Conservation (phyloP, 345 rosid species). For the Citrus glauca region DNA sequence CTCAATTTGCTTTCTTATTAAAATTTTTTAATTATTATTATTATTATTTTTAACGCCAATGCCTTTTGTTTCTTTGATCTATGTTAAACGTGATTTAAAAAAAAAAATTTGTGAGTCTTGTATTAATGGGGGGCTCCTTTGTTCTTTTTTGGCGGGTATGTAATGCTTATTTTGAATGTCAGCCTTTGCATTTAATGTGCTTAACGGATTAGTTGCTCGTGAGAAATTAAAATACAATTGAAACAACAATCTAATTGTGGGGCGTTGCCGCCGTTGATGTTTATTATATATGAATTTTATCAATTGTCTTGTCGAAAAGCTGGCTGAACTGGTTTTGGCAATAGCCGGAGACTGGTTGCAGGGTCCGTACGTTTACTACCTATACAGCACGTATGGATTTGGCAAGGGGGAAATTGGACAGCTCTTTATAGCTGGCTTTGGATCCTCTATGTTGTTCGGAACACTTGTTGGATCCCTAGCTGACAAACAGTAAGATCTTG, state of each 20-base stretch:
- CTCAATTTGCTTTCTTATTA: not conserved
- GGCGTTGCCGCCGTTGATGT: not conserved
- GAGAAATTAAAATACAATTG: not conserved
- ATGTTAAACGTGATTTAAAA: not conserved
- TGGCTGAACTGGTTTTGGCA: not conserved
- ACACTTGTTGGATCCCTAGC: conserved; percentile 80
- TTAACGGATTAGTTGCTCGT: not conserved
- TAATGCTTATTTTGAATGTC: not conserved
- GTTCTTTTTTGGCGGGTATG: not conserved
- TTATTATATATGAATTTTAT: not conserved
- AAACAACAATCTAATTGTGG: not conserved
- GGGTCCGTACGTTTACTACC: conserved; percentile 76
- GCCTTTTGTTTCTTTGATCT: not conserved
- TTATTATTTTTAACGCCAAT: not conserved
- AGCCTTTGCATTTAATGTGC: not conserved
- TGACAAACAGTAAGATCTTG: conserved; percentile 53
- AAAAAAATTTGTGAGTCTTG: not conserved
- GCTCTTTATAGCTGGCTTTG: conserved; percentile 75
- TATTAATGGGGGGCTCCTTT: not conserved
- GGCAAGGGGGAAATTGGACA: conserved; percentile 69
- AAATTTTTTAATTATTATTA: too few relatives aligned
- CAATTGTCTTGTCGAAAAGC: not conserved
- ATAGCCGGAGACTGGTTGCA: conserved; percentile 69
- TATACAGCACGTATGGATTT: conserved; percentile 63
- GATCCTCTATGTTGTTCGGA: conserved; percentile 80